Evolutionary conservation across 768 basidiomycete species (phyloP).

Genomic region (Russula sp.): DNA sequence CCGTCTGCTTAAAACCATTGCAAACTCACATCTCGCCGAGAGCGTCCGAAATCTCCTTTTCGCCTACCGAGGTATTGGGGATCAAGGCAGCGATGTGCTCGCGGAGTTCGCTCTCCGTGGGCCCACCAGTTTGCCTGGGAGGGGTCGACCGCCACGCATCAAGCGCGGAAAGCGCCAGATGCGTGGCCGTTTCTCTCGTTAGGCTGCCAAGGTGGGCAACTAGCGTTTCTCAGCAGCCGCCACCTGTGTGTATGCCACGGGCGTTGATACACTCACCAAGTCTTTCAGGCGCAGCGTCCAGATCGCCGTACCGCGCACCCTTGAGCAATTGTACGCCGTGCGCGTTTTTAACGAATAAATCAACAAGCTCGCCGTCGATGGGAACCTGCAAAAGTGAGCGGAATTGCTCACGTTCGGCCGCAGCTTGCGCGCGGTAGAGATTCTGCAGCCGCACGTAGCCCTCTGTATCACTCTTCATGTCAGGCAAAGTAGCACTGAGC

Average conservation of each 20-base stretch:
- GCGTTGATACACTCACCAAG: constrained; percentile 39
- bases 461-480: constrained; percentile 90
- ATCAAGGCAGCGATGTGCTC: constrained; percentile 46
- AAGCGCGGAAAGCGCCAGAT: constrained; percentile 69
- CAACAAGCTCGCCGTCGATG: constrained; percentile 50
- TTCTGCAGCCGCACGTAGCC: constrained; percentile 81
- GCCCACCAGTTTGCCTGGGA: constrained; percentile 22
- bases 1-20: constrained; percentile 4
- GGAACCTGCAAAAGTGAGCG: constrained; percentile 40
- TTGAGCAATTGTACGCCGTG: constrained; percentile 64
- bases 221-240: constrained; percentile 26
- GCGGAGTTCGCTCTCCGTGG: constrained; percentile 48
- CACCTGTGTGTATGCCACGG: not conserved
- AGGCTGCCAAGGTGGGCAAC: constrained; percentile 36
- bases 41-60: constrained; percentile 48
- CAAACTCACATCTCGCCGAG: constrained; percentile 67
- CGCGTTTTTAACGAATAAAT: constrained; percentile 74
- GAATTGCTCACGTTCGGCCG: constrained; percentile 53
- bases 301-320: constrained; percentile 54
- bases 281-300: constrained; percentile 44
- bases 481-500: constrained; percentile 80
- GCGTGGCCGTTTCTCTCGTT: constrained; percentile 58
- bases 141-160: constrained; percentile 28
- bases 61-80: constrained; percentile 43
- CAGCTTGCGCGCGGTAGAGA: constrained; percentile 74